Evolutionary conservation across 106 monocot genomes (phyloP), one percentile per base, ranked within the genome.

Genomic region (Dendrobium chrysotoxum): DNA sequence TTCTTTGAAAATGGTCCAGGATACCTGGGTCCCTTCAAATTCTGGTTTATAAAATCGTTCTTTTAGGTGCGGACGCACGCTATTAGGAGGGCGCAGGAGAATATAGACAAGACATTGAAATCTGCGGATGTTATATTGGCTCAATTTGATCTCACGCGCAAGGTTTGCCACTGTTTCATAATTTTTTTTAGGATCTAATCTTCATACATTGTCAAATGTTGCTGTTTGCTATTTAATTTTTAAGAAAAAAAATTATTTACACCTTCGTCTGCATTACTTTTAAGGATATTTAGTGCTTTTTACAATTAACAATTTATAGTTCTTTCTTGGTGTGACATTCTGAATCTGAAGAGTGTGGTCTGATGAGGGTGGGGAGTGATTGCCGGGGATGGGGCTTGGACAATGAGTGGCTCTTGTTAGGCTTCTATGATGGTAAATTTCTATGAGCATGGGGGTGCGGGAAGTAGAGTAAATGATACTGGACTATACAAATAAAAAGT

Each of bases 21-120:
- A 64, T 64, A 25, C 64, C 23, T 64, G 25, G 64, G n/a, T 26
- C 4, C n/a, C 25, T 64, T 71, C 15, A 13, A 15, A 35, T 71
- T 38, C 71, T 40, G 42, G 18, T 42, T 40, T 4, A 41, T 75
- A 42, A 42, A 17, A 41, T n/a, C 0, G n/a, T 35, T 73, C 42
- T 39, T 80, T 54, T 70, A 93, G 93, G 84, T 88, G 72, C 82
- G 86, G 78, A 90, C 93, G 41, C 93, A 88, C 30, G 86, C 93
- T 38, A 88, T 90, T 23, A 82, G 88, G 46, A 83, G 72, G 80
- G 93, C 93, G 28, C 88, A 93, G 13, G 88, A 93, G 83, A 93
- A 90, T 17, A 85, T 93, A 67, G 88, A 90, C 79, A 82, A 78
- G 83, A 79, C 86, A 20, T 45, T 90, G 72, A 90, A 86, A 81